Conservation (phyloP, 495 filamentous ascomycete genomes). For the Oidiodendron maius region DNA sequence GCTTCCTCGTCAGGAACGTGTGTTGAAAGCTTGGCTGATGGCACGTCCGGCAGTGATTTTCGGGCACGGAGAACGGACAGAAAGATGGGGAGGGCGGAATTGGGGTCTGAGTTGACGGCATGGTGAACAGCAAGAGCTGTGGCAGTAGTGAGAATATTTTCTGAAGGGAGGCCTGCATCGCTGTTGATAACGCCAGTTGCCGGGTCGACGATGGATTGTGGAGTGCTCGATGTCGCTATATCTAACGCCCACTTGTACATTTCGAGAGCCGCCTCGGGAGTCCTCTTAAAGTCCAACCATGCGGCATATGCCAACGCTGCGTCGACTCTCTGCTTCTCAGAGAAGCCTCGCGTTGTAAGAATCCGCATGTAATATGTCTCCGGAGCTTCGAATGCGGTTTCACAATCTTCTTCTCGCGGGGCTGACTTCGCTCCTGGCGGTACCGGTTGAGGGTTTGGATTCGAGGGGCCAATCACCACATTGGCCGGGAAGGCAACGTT, state of each 20-base stretch:
- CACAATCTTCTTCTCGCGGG: slow-evolving; percentile 67
- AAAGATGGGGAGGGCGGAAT: slow-evolving; percentile 73
- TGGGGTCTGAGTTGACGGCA: slow-evolving; percentile 57
- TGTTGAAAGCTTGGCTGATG: slow-evolving; percentile 8
- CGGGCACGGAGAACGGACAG: slow-evolving; percentile 78
- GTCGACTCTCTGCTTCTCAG: slow-evolving; percentile 63
- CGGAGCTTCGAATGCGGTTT: slow-evolving; percentile 54
- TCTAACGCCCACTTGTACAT: slow-evolving; percentile 70
- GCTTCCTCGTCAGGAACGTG: slow-evolving; percentile 5
- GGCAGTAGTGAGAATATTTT: slow-evolving; percentile 65
- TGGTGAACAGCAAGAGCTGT: slow-evolving; percentile 74
- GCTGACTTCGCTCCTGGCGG: slow-evolving; percentile 49
- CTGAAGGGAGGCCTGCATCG: slow-evolving; percentile 45
- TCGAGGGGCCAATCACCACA: slow-evolving; percentile 72
- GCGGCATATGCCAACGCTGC: slow-evolving; percentile 76
- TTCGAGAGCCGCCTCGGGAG: slow-evolving; percentile 52
- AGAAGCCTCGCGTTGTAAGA: slow-evolving; percentile 70
- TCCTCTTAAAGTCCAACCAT: slow-evolving; percentile 72
- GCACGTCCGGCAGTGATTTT: slow-evolving; percentile 30
- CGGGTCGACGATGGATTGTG: slow-evolving; percentile 48
- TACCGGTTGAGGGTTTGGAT: slow-evolving; percentile 70
- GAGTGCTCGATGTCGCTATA: slow-evolving; percentile 43
- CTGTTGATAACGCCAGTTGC: slow-evolving; percentile 56
- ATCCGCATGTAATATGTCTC: slow-evolving; percentile 73
- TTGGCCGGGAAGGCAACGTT: slow-evolving; percentile 60